Conservation (phyloP, 2,329 filamentous ascomycete genomes). For the Bretziella fagacearum region DNA sequence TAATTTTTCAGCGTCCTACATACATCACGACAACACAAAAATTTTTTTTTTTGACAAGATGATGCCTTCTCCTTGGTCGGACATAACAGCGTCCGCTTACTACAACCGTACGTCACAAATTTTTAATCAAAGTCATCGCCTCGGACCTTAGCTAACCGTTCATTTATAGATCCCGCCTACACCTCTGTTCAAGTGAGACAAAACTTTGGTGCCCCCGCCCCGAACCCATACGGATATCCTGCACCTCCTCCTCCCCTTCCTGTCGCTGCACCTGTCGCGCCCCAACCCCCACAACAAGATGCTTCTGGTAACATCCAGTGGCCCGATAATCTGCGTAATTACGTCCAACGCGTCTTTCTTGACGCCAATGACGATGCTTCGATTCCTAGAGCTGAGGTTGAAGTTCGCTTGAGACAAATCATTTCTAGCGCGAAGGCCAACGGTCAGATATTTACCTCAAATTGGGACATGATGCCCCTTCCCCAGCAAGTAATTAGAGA, state of each 20-base stretch:
- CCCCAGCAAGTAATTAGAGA: conserved; percentile 69
- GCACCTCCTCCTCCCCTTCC: conserved; percentile 17
- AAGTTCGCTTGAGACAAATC: conserved; percentile 66
- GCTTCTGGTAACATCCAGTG: conserved; percentile 42
- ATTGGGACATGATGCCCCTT: conserved; percentile 72
- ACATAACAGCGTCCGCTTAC: conserved; percentile 5
- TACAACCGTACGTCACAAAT: conserved; percentile 8
- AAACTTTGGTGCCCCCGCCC: conserved; percentile 31
- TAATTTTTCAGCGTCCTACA: conserved; percentile 10
- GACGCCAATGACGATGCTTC: conserved; percentile 48
- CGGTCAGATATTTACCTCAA: conserved; percentile 51
- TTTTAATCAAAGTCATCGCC: too few species aligned
- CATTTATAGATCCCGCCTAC: conserved; percentile 34
- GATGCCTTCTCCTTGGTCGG: conserved; percentile 3
- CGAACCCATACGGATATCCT: conserved; percentile 21
- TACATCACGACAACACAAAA: conserved; percentile 17
- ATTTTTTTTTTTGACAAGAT: background rate
- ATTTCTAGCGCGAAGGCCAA: conserved; percentile 69
- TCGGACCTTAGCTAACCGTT: conserved; percentile 1
- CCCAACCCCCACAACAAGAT: conserved; percentile 16
- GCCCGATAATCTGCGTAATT: conserved; percentile 65
- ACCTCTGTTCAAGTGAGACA: conserved; percentile 46
- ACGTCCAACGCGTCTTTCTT: conserved; percentile 80
- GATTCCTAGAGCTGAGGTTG: conserved; percentile 53
- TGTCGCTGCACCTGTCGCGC: conserved; percentile 15